phyloP scores from a whole-genome alignment of 352 stramenopile species.

The Pythium rishiriense region DNA sequence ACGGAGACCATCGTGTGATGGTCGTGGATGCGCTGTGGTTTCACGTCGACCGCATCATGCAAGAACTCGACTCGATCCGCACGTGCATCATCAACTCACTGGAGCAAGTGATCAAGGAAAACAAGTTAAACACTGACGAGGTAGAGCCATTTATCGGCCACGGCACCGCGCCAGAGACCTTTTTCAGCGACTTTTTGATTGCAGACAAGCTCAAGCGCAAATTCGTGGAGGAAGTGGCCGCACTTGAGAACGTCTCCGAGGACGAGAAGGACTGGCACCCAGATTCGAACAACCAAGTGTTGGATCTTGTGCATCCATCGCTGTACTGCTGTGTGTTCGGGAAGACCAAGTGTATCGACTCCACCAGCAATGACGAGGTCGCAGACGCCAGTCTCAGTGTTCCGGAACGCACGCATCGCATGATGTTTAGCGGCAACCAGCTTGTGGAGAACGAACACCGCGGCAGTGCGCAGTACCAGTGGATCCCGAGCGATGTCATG shows the following conservation, averaged over 20 bases:
- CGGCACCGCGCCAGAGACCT: slow-evolving; percentile 33
- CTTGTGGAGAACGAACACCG: slow-evolving; percentile 23
- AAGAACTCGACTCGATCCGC: slow-evolving; percentile 12
- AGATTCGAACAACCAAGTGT: slow-evolving; percentile 43
- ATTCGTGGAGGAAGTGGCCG: slow-evolving; percentile 30
- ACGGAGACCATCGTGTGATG: slow-evolving; percentile 5
- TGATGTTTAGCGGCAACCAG: slow-evolving; percentile 26
- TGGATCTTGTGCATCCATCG: slow-evolving; percentile 65
- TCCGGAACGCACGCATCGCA: slow-evolving; percentile 35
- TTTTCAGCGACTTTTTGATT: slow-evolving; percentile 36
- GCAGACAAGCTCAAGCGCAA: slow-evolving; percentile 23
- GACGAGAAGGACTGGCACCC: slow-evolving; percentile 61
- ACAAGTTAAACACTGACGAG: neutral
- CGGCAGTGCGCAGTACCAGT: slow-evolving; percentile 25
- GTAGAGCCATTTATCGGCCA: slow-evolving; percentile 29
- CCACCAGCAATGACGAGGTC: neutral
- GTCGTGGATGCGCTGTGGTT: slow-evolving; percentile 21
- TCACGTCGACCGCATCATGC: slow-evolving; percentile 24
- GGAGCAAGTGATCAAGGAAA: slow-evolving; percentile 22
- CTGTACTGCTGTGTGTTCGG: slow-evolving; percentile 58
- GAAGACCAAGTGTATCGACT: slow-evolving; percentile 26
- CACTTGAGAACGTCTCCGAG: slow-evolving; percentile 41
- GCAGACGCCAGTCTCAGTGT: slow-evolving; percentile 3
- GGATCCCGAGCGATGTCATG: slow-evolving; percentile 34
- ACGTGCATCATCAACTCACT: slow-evolving; percentile 19